Evolutionary conservation across 1,284 basidiomycete species (phyloP), one percentile per base, ranked within the genome.

Genomic region (Boletus sp.): DNA sequence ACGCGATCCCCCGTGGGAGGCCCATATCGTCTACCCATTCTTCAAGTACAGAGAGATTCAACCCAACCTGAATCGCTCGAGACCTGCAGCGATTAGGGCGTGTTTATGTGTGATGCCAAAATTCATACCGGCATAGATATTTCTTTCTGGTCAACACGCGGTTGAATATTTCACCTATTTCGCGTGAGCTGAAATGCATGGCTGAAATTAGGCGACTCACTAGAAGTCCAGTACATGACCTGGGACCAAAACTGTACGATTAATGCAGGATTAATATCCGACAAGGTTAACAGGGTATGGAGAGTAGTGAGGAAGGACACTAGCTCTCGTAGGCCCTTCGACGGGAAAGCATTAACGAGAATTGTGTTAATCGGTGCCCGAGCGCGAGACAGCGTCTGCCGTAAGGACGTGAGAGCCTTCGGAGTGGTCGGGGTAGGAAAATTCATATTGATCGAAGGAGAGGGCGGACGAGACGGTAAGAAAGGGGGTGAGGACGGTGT

Each of bases 201-300:
- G 4, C 7, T n/a, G 30, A 42, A 40, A 12, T 5, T 3, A 30
- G 29, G n/a, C 7, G 1, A 57, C 83, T 66, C 66, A 88, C 88
- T 88, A 22, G 85, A 80, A 40, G 84, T 84, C 92, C 92, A 95
- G 63, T 92, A 95, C 72, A 94, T 84, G 16, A 96, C 83, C 69
- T 99, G 95, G 1, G 93, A 95, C 80, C 94, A 94, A 37, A 93
- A 77, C 65, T 99, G 95, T 13, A 89, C 84, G 50, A 88, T 86
- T 38, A 97, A 75, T 2, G 81, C 86, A 9, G 95, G 94, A 62
- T 98, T 97, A 56, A 98, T 81, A 52, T 95, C 89, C 54, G 94
- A 92, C 17, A 94, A 72, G 40, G 85, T 82, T 10, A 99, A 75
- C 26, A 98, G 71, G 14, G 89, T 84, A 51, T 98, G 84, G 2